phyloP scores from a whole-genome alignment of 495 filamentous ascomycete species.

The Neurospora pannonica region DNA sequence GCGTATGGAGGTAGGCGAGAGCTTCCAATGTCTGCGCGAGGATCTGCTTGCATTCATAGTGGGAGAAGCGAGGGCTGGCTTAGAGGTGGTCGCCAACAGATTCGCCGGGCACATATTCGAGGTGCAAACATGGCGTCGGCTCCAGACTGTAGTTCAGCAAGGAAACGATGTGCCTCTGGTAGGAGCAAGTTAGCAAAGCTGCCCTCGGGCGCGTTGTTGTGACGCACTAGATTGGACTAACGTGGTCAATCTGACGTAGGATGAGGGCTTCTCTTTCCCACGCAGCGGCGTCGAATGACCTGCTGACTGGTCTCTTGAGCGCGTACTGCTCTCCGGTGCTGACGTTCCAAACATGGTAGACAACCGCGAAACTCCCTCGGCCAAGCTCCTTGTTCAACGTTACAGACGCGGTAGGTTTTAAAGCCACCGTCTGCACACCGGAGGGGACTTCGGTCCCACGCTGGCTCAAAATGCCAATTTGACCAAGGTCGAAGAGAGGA shows the following conservation, averaged over 20 bases:
- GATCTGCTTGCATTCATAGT: slow-evolving; percentile 1
- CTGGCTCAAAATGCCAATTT: background rate
- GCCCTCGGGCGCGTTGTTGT: background rate
- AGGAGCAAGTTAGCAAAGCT: background rate
- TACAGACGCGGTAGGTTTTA: background rate
- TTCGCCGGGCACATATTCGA: slow-evolving; percentile 3
- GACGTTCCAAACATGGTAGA: slow-evolving; percentile 2
- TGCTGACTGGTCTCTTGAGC: background rate
- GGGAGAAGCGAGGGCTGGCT: background rate
- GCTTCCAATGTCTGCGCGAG: background rate
- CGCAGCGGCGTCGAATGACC: background rate
- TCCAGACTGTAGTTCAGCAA: background rate
- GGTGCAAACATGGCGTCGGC: background rate
- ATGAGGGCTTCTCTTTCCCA: background rate
- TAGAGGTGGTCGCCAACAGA: slow-evolving; percentile 6
- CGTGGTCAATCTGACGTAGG: slow-evolving; percentile 1
- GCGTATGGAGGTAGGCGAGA: slow-evolving; percentile 5
- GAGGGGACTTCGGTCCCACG: background rate
- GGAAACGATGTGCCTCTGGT: slow-evolving; percentile 1
- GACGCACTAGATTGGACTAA: background rate
- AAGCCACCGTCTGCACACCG: background rate
- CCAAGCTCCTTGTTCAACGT: background rate
- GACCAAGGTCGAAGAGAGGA: background rate
- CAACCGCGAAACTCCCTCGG: background rate
- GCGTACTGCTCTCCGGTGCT: slow-evolving; percentile 1